Conservation (phyloP, 139 green algal species). For the Chlamydomonas applanata region DNA sequence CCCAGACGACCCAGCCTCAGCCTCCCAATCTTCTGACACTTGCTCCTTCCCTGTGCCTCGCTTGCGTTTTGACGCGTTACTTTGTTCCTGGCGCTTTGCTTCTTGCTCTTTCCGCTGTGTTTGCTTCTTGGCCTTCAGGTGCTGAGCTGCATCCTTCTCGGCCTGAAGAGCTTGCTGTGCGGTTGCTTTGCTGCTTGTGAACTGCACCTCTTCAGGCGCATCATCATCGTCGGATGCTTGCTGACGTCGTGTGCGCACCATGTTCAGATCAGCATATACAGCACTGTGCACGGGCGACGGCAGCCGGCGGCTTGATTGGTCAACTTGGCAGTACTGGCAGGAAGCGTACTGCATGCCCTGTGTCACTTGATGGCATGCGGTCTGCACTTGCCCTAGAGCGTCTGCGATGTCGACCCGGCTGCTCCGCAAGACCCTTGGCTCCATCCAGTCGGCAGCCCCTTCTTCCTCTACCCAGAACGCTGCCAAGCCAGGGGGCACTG, state of each 20-base stretch:
- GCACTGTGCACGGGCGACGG: neutral
- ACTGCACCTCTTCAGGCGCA: neutral
- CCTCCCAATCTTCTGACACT: neutral
- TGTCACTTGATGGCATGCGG: too few relatives aligned
- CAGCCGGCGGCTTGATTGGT: too few relatives aligned
- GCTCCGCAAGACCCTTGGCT: slow-evolving; percentile 39
- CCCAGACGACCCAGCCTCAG: neutral
- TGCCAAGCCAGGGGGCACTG: neutral
- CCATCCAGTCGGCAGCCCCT: slow-evolving; percentile 7
- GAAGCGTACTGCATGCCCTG: neutral
- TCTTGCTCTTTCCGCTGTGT: slow-evolving; percentile 1
- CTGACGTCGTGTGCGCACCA: neutral
- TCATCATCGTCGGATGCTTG: slow-evolving; percentile 3
- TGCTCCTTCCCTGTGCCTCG: neutral
- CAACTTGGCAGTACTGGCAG: neutral
- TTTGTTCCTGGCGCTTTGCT: neutral
- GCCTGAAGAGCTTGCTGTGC: neutral
- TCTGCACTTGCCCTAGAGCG: neutral
- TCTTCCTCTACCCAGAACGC: neutral
- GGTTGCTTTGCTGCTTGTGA: neutral
- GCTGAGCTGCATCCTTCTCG: neutral
- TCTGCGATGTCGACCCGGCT: slow-evolving; percentile 45
- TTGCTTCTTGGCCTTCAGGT: neutral
- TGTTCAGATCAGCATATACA: neutral
- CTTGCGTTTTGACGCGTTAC: neutral